Conservation (phyloP, 2,329 filamentous ascomycete species). For the Thielaviopsis musarum region DNA sequence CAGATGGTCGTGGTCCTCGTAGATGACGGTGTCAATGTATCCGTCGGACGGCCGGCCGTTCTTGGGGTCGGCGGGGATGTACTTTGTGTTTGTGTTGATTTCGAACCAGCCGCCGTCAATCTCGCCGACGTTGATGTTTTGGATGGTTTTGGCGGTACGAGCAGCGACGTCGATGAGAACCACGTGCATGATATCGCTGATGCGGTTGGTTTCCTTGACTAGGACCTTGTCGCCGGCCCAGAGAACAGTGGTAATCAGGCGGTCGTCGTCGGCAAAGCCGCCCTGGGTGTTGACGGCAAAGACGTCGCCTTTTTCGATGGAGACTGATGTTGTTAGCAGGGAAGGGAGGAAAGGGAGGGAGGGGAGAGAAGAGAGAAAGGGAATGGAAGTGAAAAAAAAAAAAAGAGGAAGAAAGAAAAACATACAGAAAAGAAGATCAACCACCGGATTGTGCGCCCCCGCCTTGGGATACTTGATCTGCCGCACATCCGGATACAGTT, state of each 20-base stretch:
- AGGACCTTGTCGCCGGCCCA: conserved; percentile 80
- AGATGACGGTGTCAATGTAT: conserved; percentile 80
- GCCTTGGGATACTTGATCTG: conserved; percentile 97
- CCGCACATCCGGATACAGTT: conserved; percentile 77
- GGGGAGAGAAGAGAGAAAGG: not conserved
- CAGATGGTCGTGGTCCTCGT: conserved; percentile 76
- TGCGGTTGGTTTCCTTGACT: conserved; percentile 82
- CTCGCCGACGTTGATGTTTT: conserved; percentile 60
- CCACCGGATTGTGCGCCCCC: conserved; percentile 80
- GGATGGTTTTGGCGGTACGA: conserved; percentile 60
- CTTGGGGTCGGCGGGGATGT: conserved; percentile 64
- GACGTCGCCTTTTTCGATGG: conserved; percentile 56
- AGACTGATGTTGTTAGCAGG: conserved; percentile 26
- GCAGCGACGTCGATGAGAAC: conserved; percentile 64
- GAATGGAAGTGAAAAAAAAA: too few relatives aligned
- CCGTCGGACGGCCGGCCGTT: conserved; percentile 69
- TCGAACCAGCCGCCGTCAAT: conserved; percentile 98
- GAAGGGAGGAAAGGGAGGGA: not conserved
- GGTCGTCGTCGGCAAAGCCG: conserved; percentile 64
- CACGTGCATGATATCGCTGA: conserved; percentile 80
- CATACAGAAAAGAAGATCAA: conserved; percentile 61
- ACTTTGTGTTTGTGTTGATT: conserved; percentile 70
- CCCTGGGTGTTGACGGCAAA: conserved; percentile 65
- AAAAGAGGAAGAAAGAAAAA: too few relatives aligned
- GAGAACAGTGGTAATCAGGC: conserved; percentile 81